phyloP scores from a whole-genome alignment of 2,329 filamentous ascomycete genomes.

The Alternaria arborescens region DNA sequence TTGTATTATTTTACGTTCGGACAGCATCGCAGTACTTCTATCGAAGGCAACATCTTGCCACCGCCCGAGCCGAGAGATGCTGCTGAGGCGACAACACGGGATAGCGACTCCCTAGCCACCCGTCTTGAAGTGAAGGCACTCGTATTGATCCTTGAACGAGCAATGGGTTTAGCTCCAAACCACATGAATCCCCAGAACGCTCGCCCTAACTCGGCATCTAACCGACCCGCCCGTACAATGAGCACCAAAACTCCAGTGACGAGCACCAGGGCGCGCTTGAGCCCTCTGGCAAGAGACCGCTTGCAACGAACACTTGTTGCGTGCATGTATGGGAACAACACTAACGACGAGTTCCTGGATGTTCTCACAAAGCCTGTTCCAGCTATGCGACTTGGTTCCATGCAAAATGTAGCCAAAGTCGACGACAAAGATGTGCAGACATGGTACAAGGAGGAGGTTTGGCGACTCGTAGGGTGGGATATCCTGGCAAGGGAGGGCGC shows the following conservation, averaged over 20 bases:
- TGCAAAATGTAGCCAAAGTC: conserved; percentile 46
- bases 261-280: conserved; percentile 44
- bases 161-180: conserved; percentile 51
- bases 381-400: conserved; percentile 23
- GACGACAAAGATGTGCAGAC: conserved; percentile 55
- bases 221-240: conserved; percentile 31
- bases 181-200: conserved; percentile 42
- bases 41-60: conserved; percentile 40
- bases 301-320: conserved; percentile 57
- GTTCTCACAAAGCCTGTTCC: conserved; percentile 53
- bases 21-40: conserved; percentile 31
- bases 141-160: conserved; percentile 51
- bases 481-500: conserved; percentile 46
- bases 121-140: conserved; percentile 54
- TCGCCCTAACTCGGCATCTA: conserved; percentile 14
- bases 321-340: conserved; percentile 53
- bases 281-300: conserved; percentile 51
- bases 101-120: conserved; percentile 33
- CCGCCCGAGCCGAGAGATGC: conserved; percentile 13
- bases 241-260: conserved; percentile 35
- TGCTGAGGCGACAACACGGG: conserved; percentile 18
- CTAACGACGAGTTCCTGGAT: conserved; percentile 52
- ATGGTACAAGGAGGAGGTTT: conserved; percentile 66
- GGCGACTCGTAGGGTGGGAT: conserved; percentile 67
- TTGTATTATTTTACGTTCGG: conserved; percentile 54